Evolutionary conservation across 2,329 filamentous ascomycete species (phyloP).

Genomic region (Cordyceps cateniannulata): DNA sequence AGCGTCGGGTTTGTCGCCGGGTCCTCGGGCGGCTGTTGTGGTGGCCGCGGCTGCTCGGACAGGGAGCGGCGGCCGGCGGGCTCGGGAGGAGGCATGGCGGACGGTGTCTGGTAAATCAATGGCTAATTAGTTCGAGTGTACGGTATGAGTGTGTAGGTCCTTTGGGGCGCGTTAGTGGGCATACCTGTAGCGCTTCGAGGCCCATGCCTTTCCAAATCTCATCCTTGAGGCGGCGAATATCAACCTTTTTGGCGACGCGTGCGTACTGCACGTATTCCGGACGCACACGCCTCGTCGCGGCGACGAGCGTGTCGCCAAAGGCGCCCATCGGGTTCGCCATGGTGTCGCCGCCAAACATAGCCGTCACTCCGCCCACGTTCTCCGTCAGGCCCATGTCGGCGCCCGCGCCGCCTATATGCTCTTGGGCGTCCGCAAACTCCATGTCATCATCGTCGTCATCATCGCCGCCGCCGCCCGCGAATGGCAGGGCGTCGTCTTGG

Average conservation of each 20-base stretch:
- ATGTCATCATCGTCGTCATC: constrained; percentile 61
- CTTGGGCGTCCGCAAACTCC: constrained; percentile 74
- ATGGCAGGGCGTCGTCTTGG: constrained; percentile 73
- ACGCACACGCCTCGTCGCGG: constrained; percentile 54
- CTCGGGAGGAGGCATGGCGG: background rate
- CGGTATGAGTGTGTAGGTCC: background rate
- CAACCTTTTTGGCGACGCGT: constrained; percentile 64
- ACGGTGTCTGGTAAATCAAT: background rate
- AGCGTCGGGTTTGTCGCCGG: constrained; percentile 47
- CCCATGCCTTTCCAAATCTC: constrained; percentile 64
- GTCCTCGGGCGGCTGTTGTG: constrained; percentile 23
- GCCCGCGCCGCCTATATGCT: constrained; percentile 60
- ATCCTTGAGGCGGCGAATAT: constrained; percentile 62
- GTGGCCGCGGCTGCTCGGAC: constrained; percentile 24
- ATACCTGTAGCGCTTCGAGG: constrained; percentile 47
- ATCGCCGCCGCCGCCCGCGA: constrained; percentile 50
- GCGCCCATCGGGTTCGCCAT: constrained; percentile 36
- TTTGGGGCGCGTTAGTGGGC: constrained; percentile 16
- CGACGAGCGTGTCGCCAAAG: constrained; percentile 63
- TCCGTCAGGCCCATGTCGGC: constrained; percentile 40
- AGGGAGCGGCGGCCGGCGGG: background rate
- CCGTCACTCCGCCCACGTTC: constrained; percentile 42
- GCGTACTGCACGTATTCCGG: constrained; percentile 68
- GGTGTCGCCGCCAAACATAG: constrained; percentile 44
- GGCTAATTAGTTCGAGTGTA: background rate